Conservation (phyloP, 2,329 filamentous ascomycete genomes). For the Lomentospora prolificans region DNA sequence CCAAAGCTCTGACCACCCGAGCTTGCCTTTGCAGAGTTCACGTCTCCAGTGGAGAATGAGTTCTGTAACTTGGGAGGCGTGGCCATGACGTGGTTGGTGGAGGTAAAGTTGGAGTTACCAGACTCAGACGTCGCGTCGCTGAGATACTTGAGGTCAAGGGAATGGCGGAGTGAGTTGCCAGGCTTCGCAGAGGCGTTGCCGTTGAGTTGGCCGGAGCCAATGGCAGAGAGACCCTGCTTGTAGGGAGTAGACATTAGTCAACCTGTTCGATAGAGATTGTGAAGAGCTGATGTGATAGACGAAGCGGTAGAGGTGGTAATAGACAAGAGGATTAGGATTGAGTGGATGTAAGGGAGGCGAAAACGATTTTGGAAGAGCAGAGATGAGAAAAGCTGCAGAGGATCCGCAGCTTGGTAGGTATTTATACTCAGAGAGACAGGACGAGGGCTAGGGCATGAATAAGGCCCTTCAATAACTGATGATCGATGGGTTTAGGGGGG, state of each 20-base stretch:
- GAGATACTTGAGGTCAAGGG: conserved; percentile 44
- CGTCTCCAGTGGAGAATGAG: conserved; percentile 83
- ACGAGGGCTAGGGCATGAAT: not conserved
- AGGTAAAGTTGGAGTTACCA: conserved; percentile 28
- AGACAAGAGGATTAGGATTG: conserved; percentile 9
- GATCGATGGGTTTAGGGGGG: not conserved
- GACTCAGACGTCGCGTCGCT: conserved; percentile 32
- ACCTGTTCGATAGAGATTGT: not conserved
- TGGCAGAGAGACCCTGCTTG: conserved; percentile 45
- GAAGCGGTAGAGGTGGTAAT: conserved; percentile 10
- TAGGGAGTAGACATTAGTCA: not conserved
- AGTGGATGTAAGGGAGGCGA: too few relatives aligned
- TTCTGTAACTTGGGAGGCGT: conserved; percentile 68
- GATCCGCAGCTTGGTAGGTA: not conserved
- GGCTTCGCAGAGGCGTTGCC: conserved; percentile 20
- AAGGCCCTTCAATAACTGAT: not conserved
- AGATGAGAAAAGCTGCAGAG: not conserved
- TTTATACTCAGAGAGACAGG: not conserved
- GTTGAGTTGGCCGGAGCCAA: conserved; percentile 28
- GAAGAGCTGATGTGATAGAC: conserved; percentile 9
- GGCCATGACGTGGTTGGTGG: conserved; percentile 42
- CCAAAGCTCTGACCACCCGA: conserved; percentile 27
- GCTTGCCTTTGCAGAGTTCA: conserved; percentile 67
- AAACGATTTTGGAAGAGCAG: not conserved
- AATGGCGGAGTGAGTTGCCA: conserved; percentile 42